Evolutionary conservation across 352 stramenopile species (phyloP).

Genomic region (Bremia lactucae): DNA sequence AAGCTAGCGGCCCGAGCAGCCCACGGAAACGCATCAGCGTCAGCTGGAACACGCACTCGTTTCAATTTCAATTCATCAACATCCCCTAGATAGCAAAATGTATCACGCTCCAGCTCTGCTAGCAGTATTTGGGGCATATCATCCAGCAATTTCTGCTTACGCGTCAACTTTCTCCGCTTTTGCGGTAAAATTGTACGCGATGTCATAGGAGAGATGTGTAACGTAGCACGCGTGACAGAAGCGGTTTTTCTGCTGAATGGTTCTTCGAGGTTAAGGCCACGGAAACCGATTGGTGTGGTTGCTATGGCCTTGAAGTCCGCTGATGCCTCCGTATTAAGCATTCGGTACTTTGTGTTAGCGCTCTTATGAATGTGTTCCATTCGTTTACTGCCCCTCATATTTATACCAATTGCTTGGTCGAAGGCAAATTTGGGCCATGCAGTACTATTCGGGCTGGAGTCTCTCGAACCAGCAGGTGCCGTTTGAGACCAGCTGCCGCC

Average conservation of each 20-base stretch:
- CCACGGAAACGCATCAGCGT: conserved; percentile 24
- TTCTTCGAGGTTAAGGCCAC: neutral
- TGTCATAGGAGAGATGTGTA: conserved; percentile 23
- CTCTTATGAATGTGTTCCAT: conserved; percentile 1
- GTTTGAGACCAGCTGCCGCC: conserved; percentile 8
- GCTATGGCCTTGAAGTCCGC: neutral
- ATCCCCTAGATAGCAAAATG: conserved; percentile 14
- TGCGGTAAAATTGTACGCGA: conserved; percentile 12
- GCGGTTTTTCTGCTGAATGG: conserved; percentile 8
- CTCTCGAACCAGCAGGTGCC: neutral
- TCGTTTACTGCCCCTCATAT: conserved; percentile 17
- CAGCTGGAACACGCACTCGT: conserved; percentile 1
- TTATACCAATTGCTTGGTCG: neutral
- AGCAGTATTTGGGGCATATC: conserved; percentile 25
- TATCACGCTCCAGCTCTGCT: conserved; percentile 26
- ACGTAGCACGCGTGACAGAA: conserved; percentile 3
- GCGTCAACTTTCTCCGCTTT: conserved; percentile 21
- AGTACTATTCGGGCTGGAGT: neutral
- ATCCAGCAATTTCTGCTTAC: conserved; percentile 30
- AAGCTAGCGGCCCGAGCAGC: conserved; percentile 14
- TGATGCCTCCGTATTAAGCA: conserved; percentile 3
- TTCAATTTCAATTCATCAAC: conserved; percentile 7
- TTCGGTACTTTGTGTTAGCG: conserved; percentile 13
- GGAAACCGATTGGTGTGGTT: conserved; percentile 10
- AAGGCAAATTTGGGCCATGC: neutral